Conservation (phyloP, 176 grass and related monocot genomes). For the Aechmea fasciata region DNA sequence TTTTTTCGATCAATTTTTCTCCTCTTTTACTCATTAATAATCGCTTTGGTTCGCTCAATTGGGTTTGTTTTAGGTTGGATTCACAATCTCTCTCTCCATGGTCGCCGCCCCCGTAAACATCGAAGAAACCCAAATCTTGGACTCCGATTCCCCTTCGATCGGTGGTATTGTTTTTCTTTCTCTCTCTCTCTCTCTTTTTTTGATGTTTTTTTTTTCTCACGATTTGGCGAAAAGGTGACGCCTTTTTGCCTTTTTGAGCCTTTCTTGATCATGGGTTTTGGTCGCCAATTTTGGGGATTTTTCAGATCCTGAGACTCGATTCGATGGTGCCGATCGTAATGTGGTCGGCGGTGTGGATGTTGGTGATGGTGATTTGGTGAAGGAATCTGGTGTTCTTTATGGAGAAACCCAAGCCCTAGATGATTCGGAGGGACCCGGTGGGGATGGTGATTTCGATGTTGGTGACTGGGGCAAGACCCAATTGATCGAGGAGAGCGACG, state of each 20-base stretch:
- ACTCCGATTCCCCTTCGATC: neutral
- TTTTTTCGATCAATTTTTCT: no score
- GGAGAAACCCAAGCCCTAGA: slow-evolving; percentile 16
- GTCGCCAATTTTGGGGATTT: neutral
- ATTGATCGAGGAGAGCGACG: slow-evolving; percentile 6
- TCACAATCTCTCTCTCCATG: neutral
- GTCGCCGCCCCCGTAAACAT: neutral
- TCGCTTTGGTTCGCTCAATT: neutral
- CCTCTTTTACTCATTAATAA: neutral
- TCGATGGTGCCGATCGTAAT: neutral
- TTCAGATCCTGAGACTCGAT: neutral
- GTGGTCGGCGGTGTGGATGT: neutral
- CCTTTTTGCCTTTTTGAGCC: neutral
- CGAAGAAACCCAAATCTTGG: slow-evolving; percentile 11
- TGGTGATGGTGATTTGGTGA: neutral
- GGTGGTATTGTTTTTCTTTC: neutral
- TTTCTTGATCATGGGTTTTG: neutral
- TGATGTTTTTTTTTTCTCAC: neutral
- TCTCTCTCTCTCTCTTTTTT: neutral
- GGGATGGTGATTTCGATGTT: neutral
- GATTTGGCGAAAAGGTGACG: neutral
- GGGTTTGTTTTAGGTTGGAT: neutral
- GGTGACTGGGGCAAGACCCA: slow-evolving; percentile 9
- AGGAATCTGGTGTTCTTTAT: neutral
- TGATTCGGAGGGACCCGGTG: neutral